Evolutionary conservation across 768 basidiomycete genomes (phyloP), one percentile per base, ranked within the genome.

Genomic region (Rhizopogon vesiculosus): DNA sequence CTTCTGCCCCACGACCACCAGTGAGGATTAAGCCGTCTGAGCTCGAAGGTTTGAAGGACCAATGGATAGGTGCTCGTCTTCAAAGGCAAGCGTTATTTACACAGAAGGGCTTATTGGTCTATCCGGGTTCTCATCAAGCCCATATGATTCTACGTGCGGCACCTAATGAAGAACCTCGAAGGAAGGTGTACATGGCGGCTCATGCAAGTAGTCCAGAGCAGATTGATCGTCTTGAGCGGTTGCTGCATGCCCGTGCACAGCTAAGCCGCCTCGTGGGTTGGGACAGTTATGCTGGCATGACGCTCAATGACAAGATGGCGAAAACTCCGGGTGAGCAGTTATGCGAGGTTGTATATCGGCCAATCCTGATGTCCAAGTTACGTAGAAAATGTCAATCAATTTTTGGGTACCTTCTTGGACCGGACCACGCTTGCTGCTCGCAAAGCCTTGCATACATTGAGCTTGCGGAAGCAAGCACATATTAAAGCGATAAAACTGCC

Each of bases 291-390:
- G 93, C 87, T 0, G 85, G 91, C 57, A 89, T 97, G 81, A 83
- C 86, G 0, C 77, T 98, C 18, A 82, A 82, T 31, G 95, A 98
- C 71, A 99, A 97, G 74, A 99, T 99, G 97, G 96, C 95, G 1
- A 93, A 90, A 70, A 89, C 85, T 33, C 95, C 96, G 51, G 91
- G 91, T 91, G 56, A 58, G 79, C 38, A 1, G 5, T 55, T 38
- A 55, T 49, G 45, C n/a, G 28, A 46, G 29, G 16, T 12, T 25
- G 28, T 33, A 55, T 46, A 7, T n/a, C n/a, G 7, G 1, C 12
- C 5, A 46, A 16, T 46, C 15, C 18, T 65, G 39, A 64, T 54
- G 7, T 29, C 15, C 18, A 12, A 12, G 19, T 15, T 57, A 25
- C 9, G 40, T 25, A 89, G 93, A 87, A 60, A 93, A 98, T 68